Conservation (phyloP, 306 rosid species). For the Corylus avellana region DNA sequence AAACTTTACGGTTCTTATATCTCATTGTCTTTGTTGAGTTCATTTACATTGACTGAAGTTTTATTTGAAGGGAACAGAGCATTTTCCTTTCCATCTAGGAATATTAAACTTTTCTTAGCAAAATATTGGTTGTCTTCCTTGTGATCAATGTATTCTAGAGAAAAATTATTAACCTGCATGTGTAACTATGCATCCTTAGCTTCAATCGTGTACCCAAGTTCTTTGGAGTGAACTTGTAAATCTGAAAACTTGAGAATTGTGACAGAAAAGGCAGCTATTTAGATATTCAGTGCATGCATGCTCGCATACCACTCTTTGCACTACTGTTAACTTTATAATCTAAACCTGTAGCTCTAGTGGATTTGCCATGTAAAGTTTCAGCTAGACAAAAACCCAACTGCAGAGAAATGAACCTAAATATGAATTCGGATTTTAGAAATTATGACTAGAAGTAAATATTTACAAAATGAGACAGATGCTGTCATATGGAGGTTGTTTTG, state of each 20-base stretch:
- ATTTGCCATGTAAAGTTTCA: background rate
- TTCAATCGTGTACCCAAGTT: background rate
- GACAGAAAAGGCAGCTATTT: background rate
- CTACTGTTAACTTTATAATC: background rate
- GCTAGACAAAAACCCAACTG: background rate
- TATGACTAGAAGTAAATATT: background rate
- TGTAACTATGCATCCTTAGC: background rate
- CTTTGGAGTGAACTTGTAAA: background rate
- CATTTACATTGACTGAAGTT: slow-evolving; percentile 5
- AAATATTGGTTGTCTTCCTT: background rate
- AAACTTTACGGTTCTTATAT: slow-evolving; percentile 24
- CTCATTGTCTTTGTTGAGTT: slow-evolving; percentile 15
- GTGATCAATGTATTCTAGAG: background rate
- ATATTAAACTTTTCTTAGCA: background rate
- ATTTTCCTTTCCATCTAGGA: slow-evolving; percentile 5
- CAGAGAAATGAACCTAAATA: background rate
- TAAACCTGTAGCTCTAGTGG: background rate
- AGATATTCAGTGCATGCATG: background rate
- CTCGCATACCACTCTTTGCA: background rate
- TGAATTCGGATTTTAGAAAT: slow-evolving; percentile 3
- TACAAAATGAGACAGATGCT: too few relatives aligned
- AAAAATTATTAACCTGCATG: background rate
- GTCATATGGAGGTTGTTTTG: background rate
- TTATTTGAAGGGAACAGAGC: background rate
- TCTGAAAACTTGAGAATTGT: background rate